Conservation (phyloP, 257 asterid species). For the Plectranthus barbatus region DNA sequence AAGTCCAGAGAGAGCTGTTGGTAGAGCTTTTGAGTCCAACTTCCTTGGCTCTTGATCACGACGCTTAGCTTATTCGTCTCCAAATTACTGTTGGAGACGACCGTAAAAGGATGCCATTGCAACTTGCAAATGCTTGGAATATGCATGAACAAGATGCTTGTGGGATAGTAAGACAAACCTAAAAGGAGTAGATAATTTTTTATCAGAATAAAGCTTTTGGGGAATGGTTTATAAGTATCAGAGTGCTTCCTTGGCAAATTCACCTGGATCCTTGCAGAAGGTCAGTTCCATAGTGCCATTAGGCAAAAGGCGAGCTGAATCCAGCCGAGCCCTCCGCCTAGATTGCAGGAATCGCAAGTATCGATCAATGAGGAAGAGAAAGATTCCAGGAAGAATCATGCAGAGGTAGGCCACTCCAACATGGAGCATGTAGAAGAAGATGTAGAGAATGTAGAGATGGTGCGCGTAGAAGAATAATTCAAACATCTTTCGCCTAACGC, state of each 20-base stretch:
- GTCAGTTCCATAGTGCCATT: constrained; percentile 47
- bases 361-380: constrained; percentile 53
- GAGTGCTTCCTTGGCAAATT: not conserved
- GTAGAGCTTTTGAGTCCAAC: constrained; percentile 38
- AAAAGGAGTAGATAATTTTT: not conserved
- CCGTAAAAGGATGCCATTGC: constrained; percentile 57
- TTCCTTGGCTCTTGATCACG: constrained; percentile 30
- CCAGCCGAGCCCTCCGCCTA: constrained; percentile 25
- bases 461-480: constrained; percentile 54
- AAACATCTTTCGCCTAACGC: constrained; percentile 49
- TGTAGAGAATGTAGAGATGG: constrained; percentile 35
- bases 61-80: constrained; percentile 33
- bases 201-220: not conserved
- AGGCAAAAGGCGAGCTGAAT: constrained; percentile 48
- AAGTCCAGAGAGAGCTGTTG: constrained; percentile 17
- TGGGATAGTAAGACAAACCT: constrained; percentile 32
- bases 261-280: constrained; percentile 60
- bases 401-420: constrained; percentile 57
- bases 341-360: constrained; percentile 56
- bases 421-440: constrained; percentile 59
- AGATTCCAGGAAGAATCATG: constrained; percentile 60
- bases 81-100: constrained; percentile 26
- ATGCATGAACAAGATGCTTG: constrained; percentile 39
- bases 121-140: constrained; percentile 38
- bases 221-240: no score